Evolutionary conservation across 805 yeast species (phyloP), one percentile per base, ranked within the genome.

Genomic region (Kodamaea neixiangensis): DNA sequence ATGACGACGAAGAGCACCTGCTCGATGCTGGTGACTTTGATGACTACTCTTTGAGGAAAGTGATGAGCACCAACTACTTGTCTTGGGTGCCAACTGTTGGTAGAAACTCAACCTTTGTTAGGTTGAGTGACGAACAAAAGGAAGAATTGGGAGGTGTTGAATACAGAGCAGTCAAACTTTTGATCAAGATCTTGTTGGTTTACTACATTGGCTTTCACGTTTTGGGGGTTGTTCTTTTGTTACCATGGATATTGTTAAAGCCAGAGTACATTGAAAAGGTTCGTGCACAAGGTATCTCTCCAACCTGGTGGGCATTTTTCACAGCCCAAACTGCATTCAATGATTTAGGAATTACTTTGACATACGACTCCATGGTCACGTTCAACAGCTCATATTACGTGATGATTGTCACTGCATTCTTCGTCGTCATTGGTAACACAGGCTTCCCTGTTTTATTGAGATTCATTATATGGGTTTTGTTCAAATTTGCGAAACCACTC

Each of bases 61-160:
- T 59, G 21, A 75, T 78, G 77, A 80, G 84, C 25, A 71, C 85
- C 0, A 82, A 80, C 51, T 94, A 92, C 59, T 72, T 93, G 19
- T 91, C 97, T 0, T 91, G 96, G 89, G 80, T 79, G 29, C 97
- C 98, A 2, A 88, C 94, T 0, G 79, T 94, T 33, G 98, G 97
- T 9, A 80, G 97, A 66, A 94, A 94, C 67, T 93, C 98, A 0
- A 86, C 92, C 0, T 94, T 94, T 73, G 87, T 90, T 1, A 87
- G 87, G 13, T 67, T 94, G 40, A 82, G 89, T 2, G 89, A 84
- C 34, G 85, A 79, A 19, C 98, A 94, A 66, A 91, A 89, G 61
- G 96, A 88, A 52, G 99, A 94, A 65, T 71, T 94, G 35, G 99
- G 99, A 35, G 99, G 99, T 46, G 97, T 94, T 13, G 99, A 94